Percentiles rank a stretch among this genome's conserved stretches.
Evolutionary conservation across 257 asterid species (phyloP).

Genomic region (Solanum chilense): DNA sequence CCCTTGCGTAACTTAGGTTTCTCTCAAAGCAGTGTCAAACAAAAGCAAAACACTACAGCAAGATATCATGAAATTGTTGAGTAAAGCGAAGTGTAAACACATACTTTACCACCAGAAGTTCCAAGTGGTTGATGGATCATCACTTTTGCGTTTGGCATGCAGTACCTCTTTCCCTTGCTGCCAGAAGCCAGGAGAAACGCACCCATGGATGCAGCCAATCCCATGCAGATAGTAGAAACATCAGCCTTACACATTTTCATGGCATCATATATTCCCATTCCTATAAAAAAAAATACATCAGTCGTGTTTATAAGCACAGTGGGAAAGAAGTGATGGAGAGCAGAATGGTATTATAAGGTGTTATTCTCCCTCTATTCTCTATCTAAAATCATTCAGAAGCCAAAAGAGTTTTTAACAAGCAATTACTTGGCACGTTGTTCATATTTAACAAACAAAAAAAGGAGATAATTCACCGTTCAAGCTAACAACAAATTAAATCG

Average conservation of each 20-base stretch:
- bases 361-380: neutral
- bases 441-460: neutral
- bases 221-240: slow-evolving; percentile 88
- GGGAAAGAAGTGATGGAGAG: neutral
- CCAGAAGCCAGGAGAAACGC: slow-evolving; percentile 93
- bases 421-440: neutral
- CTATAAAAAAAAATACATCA: slow-evolving; percentile 18
- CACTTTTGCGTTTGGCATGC: slow-evolving; percentile 97
- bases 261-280: slow-evolving; percentile 97
- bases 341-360: neutral
- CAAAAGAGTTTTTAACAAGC: neutral
- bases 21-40: neutral
- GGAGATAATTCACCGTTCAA: neutral
- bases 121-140: slow-evolving; percentile 98
- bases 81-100: slow-evolving; percentile 1
- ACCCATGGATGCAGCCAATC: slow-evolving; percentile 94
- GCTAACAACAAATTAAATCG: neutral
- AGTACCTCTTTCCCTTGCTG: slow-evolving; percentile 80
- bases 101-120: slow-evolving; percentile 64
- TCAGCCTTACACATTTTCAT: slow-evolving; percentile 98
- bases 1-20: neutral
- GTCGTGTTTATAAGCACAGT: neutral
- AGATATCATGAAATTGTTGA: neutral
- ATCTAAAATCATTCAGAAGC: neutral
- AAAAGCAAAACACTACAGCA: neutral